Evolutionary conservation across 2,329 filamentous ascomycete species (phyloP).

Genomic region (Cladobotryum protrusum): DNA sequence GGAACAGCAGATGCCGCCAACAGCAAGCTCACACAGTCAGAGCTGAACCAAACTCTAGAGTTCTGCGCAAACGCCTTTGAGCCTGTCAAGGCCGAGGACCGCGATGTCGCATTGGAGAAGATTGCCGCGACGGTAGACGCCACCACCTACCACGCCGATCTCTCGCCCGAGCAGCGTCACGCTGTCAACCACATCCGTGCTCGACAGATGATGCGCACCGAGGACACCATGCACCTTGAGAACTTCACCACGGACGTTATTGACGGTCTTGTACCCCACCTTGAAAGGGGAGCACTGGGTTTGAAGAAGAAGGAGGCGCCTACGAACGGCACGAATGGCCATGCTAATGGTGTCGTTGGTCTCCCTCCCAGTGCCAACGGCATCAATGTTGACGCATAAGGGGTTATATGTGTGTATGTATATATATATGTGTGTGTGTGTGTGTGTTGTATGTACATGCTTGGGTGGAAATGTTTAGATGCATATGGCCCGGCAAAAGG

Average conservation of each 20-base stretch:
- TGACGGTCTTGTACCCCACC: constrained; percentile 17
- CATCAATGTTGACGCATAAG: too few relatives aligned
- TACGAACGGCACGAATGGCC: background rate
- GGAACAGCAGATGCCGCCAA: constrained; percentile 23
- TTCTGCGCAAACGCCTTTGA: constrained; percentile 26
- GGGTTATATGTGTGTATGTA: too few relatives aligned
- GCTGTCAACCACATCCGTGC: constrained; percentile 25
- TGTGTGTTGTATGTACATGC: too few relatives aligned
- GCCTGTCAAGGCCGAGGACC: constrained; percentile 6
- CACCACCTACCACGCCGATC: constrained; percentile 12
- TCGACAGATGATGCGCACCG: constrained; percentile 25
- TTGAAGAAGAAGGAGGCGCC: background rate
- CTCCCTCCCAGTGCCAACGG: too few relatives aligned
- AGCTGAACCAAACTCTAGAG: constrained; percentile 24
- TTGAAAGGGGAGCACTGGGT: constrained; percentile 19
- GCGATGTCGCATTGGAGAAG: background rate
- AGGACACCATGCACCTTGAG: constrained; percentile 27
- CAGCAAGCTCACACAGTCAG: constrained; percentile 22
- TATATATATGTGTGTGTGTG: too few relatives aligned
- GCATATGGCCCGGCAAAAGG: too few relatives aligned
- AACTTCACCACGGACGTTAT: constrained; percentile 24
- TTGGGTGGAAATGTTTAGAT: too few relatives aligned
- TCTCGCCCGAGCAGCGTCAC: constrained; percentile 19
- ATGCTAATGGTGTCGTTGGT: too few relatives aligned
- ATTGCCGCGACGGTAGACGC: constrained; percentile 6